Evolutionary conservation across 2,329 filamentous ascomycete species (phyloP), one percentile per base, ranked within the genome.

Genomic region (Metarhizium guizhouense): DNA sequence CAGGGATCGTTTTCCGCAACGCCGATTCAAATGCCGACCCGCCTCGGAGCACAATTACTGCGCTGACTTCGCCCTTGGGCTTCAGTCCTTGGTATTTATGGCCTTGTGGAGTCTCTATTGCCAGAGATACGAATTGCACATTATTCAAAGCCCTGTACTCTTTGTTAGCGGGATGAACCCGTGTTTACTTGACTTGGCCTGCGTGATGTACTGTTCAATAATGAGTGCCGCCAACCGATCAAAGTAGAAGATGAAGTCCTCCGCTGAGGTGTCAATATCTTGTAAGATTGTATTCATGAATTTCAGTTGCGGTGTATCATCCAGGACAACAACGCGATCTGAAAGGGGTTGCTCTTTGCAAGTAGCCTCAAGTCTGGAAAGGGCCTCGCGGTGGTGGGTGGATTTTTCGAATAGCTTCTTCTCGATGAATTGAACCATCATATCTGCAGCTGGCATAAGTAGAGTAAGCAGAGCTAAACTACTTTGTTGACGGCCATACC

Each of bases 191-290:
- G 3, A n/a, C n/a, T 6, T 16, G 8, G n/a, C 25, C 20, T 25
- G 3, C n/a, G 25, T 13, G 29, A 72, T 79, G 58, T 71, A 86
- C 82, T 84, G 76, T 70, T 97, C 93, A 50, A 97, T 82, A 30
- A 97, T 77, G 53, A 96, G 76, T n/a, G 88, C 84, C 2, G 89
- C 84, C 42, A 97, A 76, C 42, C 94, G 83, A 71, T 99, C 91
- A 70, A 97, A 96, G 72, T 97, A 97, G 72, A 97, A 97, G 59
- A 96, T 90, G 68, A 96, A 97, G 63, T 97, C 92, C 67, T 96
- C 93, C 47, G 89, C 81, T 6, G 81, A 76, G 0, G 90, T 93
- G 51, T 85, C 80, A 18, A 88, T 86, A 63, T 94, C 82, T 66
- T 95, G 87, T 45, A 99, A 82, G 56, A 96, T 88, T 0, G 92